Conservation (phyloP, 495 filamentous ascomycete species). For the Annulohypoxylon stygium region DNA sequence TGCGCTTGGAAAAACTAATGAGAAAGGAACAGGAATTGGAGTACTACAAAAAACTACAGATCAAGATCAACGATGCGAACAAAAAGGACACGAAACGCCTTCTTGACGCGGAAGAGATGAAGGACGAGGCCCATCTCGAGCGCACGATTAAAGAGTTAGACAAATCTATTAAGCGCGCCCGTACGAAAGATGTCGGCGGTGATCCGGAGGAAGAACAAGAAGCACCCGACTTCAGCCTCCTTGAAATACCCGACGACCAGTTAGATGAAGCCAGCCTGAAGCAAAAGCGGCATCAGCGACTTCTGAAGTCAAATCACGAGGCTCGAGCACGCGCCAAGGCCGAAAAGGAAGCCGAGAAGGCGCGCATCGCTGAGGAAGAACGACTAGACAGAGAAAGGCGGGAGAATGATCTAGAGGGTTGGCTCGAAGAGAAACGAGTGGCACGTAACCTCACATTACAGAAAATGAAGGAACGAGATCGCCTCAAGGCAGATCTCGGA, state of each 20-base stretch:
- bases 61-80: conserved; percentile 70
- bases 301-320: conserved; percentile 94
- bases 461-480: conserved; percentile 91
- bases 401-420: conserved; percentile 85
- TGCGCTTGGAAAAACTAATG: conserved; percentile 93
- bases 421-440: conserved; percentile 83
- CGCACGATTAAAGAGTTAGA: conserved; percentile 88
- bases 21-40: conserved; percentile 96
- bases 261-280: conserved; percentile 91
- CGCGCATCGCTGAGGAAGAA: conserved; percentile 82
- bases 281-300: conserved; percentile 88
- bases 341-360: conserved; percentile 93
- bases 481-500: conserved; percentile 90
- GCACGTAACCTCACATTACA: conserved; percentile 79
- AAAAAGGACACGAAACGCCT: conserved; percentile 92
- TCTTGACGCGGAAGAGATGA: conserved; percentile 89
- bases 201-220: conserved; percentile 81
- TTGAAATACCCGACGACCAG: conserved; percentile 91
- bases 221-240: conserved; percentile 83
- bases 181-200: conserved; percentile 92
- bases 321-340: conserved; percentile 91
- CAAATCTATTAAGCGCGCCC: conserved; percentile 83
- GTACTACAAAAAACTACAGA: conserved; percentile 87
- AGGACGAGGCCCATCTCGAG: conserved; percentile 86
- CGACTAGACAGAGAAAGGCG: conserved; percentile 85